Evolutionary conservation across 768 basidiomycete genomes (phyloP), one percentile per base, ranked within the genome.

Genomic region (Megacollybia marginata): DNA sequence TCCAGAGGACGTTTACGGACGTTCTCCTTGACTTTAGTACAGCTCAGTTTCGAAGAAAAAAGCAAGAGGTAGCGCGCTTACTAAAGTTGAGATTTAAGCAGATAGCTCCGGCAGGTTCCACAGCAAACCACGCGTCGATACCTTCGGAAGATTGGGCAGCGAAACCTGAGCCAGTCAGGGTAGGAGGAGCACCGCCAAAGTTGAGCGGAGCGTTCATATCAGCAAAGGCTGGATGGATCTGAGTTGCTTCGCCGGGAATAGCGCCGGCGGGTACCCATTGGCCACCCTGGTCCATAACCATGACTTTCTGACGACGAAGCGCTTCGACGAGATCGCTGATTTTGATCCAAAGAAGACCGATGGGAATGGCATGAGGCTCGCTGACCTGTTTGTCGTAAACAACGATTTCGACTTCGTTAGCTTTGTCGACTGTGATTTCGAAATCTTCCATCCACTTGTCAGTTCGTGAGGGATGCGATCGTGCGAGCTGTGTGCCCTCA

Each of bases 391-490:
- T 92, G 67, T 99, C 96, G 59, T 92, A 93, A 32, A 99, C 80
- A 31, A 92, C 89, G 47, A 99, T 85, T 69, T 98, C 96, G 45
- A 97, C 88, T 73, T 99, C 96, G 63, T 95, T 97, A 12, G 95
- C 94, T 67, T 98, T 98, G 72, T 98, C 95, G 36, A 98, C 89
- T 0, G 85, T 76, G 52, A 99, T 91, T 66, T 95, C 92, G 54
- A 98, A 97, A 52, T 93, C 90, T 67, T 99, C 94, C 62, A 92
- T 91, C 96, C 96, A 99, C 42, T 89, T 84, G 67, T 98, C 96
- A 28, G 87, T 96, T 52, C 92, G 84, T 9, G 92, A 85, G 8
- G 92, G 89, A 62, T 95, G 92, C 0, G 94, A 93, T 50, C 85
- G 83, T 5, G 92, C 95, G 12, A 90, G 78, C 57, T 93, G 89